Conservation (phyloP, 768 basidiomycete species). For the Phylloporus sp. region DNA sequence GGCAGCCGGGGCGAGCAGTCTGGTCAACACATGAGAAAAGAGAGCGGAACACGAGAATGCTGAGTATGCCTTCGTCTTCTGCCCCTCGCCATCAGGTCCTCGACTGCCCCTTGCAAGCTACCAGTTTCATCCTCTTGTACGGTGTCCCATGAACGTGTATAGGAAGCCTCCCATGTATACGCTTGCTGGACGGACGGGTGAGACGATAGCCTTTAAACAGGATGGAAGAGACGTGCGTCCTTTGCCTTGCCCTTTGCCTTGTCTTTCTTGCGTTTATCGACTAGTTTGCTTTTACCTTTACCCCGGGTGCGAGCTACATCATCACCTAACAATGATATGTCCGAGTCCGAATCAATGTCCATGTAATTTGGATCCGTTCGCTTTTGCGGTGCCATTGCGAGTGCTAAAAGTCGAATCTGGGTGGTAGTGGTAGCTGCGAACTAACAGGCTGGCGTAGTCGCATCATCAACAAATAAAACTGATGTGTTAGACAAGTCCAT, state of each 20-base stretch:
- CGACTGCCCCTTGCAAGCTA: slow-evolving; percentile 84
- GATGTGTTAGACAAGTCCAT: too few relatives aligned
- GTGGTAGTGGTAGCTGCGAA: not conserved
- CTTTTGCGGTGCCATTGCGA: slow-evolving; percentile 24
- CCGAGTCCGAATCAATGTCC: slow-evolving; percentile 68
- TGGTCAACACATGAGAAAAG: slow-evolving; percentile 28
- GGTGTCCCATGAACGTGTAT: slow-evolving; percentile 93
- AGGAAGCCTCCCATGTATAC: slow-evolving; percentile 96
- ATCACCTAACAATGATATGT: slow-evolving; percentile 59
- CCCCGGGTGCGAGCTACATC: slow-evolving; percentile 45
- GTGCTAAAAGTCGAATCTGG: not conserved
- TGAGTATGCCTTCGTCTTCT: slow-evolving; percentile 69
- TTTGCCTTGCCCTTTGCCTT: slow-evolving; percentile 43
- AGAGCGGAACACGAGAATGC: not conserved
- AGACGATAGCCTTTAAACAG: not conserved
- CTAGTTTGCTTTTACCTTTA: slow-evolving; percentile 54
- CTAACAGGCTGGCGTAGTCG: not conserved
- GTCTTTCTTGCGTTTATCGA: slow-evolving; percentile 49
- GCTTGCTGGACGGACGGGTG: slow-evolving; percentile 49
- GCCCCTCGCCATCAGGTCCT: slow-evolving; percentile 83
- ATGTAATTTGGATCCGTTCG: slow-evolving; percentile 37
- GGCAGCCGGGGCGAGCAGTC: slow-evolving; percentile 74
- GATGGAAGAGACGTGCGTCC: slow-evolving; percentile 22
- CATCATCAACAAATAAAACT: too few relatives aligned
- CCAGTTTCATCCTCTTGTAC: slow-evolving; percentile 96